Conservation (phyloP, 2,329 filamentous ascomycete species). For the Pestalotiopsis sp. region DNA sequence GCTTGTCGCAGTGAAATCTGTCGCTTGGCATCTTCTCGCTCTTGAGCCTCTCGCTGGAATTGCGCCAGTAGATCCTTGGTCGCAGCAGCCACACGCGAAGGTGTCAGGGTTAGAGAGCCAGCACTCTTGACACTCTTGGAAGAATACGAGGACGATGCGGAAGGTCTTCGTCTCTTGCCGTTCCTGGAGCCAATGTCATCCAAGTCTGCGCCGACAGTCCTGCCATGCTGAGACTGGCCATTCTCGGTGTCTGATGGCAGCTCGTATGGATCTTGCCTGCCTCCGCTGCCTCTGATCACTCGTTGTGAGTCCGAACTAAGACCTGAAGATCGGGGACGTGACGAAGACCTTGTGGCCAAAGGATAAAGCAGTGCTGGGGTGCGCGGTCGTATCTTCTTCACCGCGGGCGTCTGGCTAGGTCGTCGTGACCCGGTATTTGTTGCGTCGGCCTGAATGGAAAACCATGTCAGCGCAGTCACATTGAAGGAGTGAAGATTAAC, state of each 20-base stretch:
- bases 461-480: not conserved
- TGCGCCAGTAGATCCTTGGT: not conserved
- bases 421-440: not conserved
- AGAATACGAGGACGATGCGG: not conserved
- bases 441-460: not conserved
- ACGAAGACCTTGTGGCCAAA: not conserved
- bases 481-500: not conserved
- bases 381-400: not conserved
- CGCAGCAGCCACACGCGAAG: not conserved
- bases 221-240: not conserved
- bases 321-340: not conserved
- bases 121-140: not conserved
- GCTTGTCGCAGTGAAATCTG: not conserved
- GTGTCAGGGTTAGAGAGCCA: not conserved
- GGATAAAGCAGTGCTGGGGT: not conserved
- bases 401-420: not conserved
- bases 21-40: not conserved
- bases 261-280: conserved; percentile 4
- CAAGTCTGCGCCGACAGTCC: too few relatives aligned
- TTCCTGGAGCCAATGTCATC: not conserved
- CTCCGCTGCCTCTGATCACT: not conserved
- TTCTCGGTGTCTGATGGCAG: not conserved
- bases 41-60: not conserved
- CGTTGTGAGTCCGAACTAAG: not conserved
- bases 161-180: not conserved